Conservation (phyloP, 179 eudicot species). For the Dionaea muscipula region DNA sequence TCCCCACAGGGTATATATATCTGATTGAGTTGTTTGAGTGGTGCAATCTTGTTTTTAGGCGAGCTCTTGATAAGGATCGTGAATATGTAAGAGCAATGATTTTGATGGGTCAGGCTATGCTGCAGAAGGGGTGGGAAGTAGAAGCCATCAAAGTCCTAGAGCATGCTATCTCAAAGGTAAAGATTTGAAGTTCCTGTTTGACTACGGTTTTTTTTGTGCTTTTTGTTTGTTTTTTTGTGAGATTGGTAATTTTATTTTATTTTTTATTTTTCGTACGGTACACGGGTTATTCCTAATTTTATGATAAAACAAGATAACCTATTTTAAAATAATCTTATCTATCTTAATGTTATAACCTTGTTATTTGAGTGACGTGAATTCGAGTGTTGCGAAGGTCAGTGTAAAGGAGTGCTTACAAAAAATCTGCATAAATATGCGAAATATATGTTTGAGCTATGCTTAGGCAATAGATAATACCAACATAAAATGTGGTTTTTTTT, state of each 20-base stretch:
- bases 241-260: not conserved
- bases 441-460: no score
- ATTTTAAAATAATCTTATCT: no score
- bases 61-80: slow-evolving; percentile 78
- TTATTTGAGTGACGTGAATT: no score
- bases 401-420: no score
- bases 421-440: no score
- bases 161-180: slow-evolving; percentile 60
- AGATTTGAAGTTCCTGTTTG: not conserved
- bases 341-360: no score
- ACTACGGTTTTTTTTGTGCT: not conserved
- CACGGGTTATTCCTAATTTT: no score
- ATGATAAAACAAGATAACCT: no score
- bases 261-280: no score
- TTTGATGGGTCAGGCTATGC: slow-evolving; percentile 48
- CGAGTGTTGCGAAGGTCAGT: no score
- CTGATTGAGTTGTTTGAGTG: slow-evolving; percentile 4
- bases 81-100: slow-evolving; percentile 56
- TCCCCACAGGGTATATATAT: not conserved
- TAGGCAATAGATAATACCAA: no score
- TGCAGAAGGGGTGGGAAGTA: slow-evolving; percentile 30
- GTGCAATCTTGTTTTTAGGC: slow-evolving; percentile 26
- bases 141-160: slow-evolving; percentile 59
- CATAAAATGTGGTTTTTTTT: no score
- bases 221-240: slow-evolving; percentile 3